These are phyloP conservation scores for Peribolospora kevripleyi DNA, from an alignment of 768 basidiomycete species.

Conservation along the genomic window DNA sequence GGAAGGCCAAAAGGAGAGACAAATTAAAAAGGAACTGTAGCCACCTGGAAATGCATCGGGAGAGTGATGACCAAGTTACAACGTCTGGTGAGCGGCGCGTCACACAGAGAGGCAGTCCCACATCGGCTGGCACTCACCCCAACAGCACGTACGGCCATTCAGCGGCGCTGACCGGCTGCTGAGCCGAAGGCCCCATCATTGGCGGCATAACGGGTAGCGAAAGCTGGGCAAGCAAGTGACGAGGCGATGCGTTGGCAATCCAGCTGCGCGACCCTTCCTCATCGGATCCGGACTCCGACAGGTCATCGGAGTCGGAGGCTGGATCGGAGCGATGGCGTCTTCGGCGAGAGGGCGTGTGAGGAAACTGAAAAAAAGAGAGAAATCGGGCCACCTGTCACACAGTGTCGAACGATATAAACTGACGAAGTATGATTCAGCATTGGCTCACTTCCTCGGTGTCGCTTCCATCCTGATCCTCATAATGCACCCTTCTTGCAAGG, in stretches of 20 bases:
- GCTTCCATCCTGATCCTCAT: slow-evolving; percentile 1
- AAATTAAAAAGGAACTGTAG: slow-evolving; percentile 86
- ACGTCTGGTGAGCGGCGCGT: slow-evolving; percentile 5
- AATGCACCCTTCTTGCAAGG: background rate
- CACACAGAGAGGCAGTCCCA: background rate
- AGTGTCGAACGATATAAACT: background rate
- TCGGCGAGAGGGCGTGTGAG: no score
- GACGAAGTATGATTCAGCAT: background rate
- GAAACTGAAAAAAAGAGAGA: no score
- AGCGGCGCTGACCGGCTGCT: slow-evolving; percentile 16
- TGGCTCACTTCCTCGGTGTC: background rate
- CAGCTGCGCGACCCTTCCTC: background rate
- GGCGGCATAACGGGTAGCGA: no score
- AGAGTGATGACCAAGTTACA: background rate
- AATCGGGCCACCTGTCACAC: slow-evolving; percentile 4
- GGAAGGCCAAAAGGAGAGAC: slow-evolving; percentile 50
- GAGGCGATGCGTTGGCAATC: background rate
- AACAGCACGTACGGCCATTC: slow-evolving; percentile 49
- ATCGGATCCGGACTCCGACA: no score
- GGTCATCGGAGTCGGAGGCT: background rate
- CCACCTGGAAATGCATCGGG: slow-evolving; percentile 30
- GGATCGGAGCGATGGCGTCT: slow-evolving; percentile 6
- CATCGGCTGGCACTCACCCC: slow-evolving; percentile 33
- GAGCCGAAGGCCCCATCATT: background rate
- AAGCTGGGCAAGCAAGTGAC: no score